Base-by-base conservation (phyloP, 1,284 basidiomycete genomes). In the Sporisorium scitamineum region DNA sequence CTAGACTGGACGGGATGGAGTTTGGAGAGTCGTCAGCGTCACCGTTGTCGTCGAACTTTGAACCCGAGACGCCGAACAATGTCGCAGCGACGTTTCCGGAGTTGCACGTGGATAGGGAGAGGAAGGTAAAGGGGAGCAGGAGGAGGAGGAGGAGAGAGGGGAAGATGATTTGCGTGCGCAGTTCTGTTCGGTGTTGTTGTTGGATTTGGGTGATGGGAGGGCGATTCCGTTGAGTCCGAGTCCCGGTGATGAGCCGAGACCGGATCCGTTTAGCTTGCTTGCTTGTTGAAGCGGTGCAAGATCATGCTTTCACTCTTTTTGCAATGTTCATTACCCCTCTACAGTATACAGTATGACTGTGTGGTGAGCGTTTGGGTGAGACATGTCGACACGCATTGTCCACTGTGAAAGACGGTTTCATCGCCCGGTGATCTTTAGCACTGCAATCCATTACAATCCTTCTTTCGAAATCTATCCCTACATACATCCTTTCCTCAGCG, bases 171-270 rank as follows among this genome's bases (percentile, higher is more conserved):
- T 69, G 41, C 58, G 63, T 29, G 65, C 22, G 6, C 67, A 75
- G 32, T 67, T 75, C 29, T 69, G 67, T 32, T 67, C 63, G 18
- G 72, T 57, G 20, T 32, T 75, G 9, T 20, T 67, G 31, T 20
- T 70, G 14, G 72, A 75, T 54, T 13, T 75, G 3, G 67, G 72
- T 9, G 55, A 75, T 51, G 71, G 71, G 0, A 65, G 41, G 4
- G 55, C 71, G 13, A 62, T 74, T 11, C 64, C 65, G 8, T 27
- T 73, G 27, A 54, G 60, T 18, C 56, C 53, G 8, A 73, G 70
- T 31, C 57, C 61, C 1, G 60, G 41, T 0, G 31, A 18, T 0
- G 64, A 63, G 31, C 18, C 24, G 7, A 44, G 66, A 14, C 16
- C 27, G 0, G 62, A 70, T 54, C 57, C 68, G 7, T 64, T 64